These are phyloP conservation scores for Luffa aegyptiaca DNA, from an alignment of 306 rosid species.

Conservation along the genomic window DNA sequence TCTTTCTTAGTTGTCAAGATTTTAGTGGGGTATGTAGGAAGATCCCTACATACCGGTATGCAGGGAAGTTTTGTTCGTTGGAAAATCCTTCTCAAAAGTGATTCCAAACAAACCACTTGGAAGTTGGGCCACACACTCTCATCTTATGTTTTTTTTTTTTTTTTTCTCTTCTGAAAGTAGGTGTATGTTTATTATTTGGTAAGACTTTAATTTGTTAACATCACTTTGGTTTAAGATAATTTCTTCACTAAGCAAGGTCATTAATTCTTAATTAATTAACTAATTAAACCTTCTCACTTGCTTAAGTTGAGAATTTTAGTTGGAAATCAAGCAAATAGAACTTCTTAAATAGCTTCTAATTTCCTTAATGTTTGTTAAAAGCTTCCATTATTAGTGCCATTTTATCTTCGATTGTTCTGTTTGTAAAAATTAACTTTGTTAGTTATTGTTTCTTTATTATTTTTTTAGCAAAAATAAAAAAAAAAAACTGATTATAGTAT, in stretches of 20 bases:
- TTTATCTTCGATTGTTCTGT: no score
- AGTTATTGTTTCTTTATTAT: background rate
- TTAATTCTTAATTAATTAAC: background rate
- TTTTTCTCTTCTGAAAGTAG: background rate
- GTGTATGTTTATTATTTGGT: background rate
- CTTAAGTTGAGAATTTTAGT: background rate
- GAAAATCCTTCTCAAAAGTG: background rate
- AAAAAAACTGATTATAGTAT: no score
- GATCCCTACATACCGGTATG: no score
- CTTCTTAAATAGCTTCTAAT: background rate
- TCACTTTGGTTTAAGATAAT: background rate
- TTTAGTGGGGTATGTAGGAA: no score
- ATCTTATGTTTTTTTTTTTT: background rate
- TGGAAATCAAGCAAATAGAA: background rate
- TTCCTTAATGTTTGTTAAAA: background rate
- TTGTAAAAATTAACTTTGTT: background rate
- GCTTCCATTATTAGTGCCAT: background rate
- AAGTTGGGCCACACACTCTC: background rate
- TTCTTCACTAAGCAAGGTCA: background rate
- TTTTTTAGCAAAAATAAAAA: no score
- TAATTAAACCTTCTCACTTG: background rate
- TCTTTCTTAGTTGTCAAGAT: no score
- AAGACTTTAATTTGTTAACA: background rate
- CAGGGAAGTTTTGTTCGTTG: no score
- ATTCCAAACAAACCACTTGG: background rate